These are phyloP conservation scores for Mycena vulgaris DNA, from an alignment of 768 basidiomycete species.

Conservation along the genomic window DNA sequence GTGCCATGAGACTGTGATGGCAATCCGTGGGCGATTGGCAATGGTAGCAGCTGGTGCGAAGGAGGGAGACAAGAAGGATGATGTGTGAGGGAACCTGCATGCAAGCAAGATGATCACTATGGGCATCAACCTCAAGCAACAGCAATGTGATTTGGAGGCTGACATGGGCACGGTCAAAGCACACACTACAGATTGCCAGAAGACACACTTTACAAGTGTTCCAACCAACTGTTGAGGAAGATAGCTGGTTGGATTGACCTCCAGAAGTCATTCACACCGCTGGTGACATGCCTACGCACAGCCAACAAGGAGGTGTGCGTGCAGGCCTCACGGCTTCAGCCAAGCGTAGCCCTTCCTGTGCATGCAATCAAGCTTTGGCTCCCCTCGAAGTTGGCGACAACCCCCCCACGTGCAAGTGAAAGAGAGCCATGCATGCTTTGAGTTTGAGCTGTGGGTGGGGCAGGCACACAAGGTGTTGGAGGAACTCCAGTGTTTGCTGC, in stretches of 20 bases:
- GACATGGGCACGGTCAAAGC: not conserved
- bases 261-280: not conserved
- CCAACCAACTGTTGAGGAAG: slow-evolving; percentile 9
- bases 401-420: slow-evolving; percentile 9
- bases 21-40: not conserved
- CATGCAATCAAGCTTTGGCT: slow-evolving; percentile 36
- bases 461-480: too few relatives aligned
- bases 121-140: not conserved
- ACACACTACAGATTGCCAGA: not conserved
- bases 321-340: not conserved
- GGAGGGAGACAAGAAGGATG: not conserved
- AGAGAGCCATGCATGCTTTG: slow-evolving; percentile 27
- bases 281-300: not conserved
- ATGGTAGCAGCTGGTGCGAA: not conserved
- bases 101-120: not conserved
- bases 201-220: not conserved
- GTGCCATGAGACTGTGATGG: not conserved
- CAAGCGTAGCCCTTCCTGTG: not conserved
- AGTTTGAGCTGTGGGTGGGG: slow-evolving; percentile 41
- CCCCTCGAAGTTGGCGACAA: slow-evolving; percentile 41
- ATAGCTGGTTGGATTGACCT: not conserved
- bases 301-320: not conserved
- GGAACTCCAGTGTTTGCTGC: slow-evolving; percentile 38
- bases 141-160: not conserved
- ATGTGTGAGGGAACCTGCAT: not conserved